Evolutionary conservation across 257 asterid species (phyloP), one percentile per base, ranked within the genome.

Genomic region (Scutellaria minor): DNA sequence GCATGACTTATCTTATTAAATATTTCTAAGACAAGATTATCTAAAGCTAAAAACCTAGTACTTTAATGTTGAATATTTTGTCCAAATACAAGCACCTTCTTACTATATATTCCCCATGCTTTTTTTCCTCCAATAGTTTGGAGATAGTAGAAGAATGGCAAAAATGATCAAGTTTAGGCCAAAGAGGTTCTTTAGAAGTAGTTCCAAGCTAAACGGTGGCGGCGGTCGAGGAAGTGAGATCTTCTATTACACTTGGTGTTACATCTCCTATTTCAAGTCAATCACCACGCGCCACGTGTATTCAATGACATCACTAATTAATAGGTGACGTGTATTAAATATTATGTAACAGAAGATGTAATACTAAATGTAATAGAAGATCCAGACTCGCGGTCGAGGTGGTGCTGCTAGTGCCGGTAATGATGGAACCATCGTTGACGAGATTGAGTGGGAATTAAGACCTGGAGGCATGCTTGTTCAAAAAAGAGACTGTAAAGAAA

Each of bases 381-480:
- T n/a, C n/a, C n/a, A n/a, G n/a, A n/a, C n/a, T n/a, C n/a, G 14
- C 1, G 42, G 71, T 42, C 31, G 14, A 5, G 70, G 54, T 6
- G 72, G 67, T 41, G 27, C 73, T 64, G 46, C 27, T 2, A 65
- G 51, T 37, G 27, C 71, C 71, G 58, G 7, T 5, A 37, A 22
- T 2, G 13, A 9, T 0, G 75, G 62, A 2, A 75, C 18, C 42
- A 45, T 69, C 15, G 47, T 75, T 10, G 69, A 77, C 0, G 90
- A 90, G 70, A 90, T 90, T 58, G 82, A 82, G 66, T 90, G 94
- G 96, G 94, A 90, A 66, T 46, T 87, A 7, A 85, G 96, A 24
- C 96, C 96, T 0, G 96, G 96, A 1, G 96, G 96, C 22, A 90
- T 90, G 96, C 84, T 90, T 13, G 96, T 90, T 5, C 96, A 90